A percentile compares a stretch with the other conserved stretches of the same genome.
Evolutionary conservation across 2,329 filamentous ascomycete species (phyloP).

Genomic region (Phyllosticta citriasiana): DNA sequence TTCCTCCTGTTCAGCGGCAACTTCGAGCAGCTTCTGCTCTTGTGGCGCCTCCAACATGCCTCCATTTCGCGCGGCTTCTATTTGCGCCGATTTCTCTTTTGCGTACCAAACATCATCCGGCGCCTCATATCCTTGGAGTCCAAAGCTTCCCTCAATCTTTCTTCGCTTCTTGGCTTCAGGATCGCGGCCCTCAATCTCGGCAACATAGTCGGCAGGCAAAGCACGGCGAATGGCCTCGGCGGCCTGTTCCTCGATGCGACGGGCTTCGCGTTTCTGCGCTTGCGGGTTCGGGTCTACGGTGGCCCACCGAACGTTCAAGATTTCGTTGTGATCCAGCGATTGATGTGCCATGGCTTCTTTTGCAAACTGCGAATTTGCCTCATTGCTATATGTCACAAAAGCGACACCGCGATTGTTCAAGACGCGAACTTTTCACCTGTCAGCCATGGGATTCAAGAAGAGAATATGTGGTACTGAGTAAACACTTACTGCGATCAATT

Average conservation of each 20-base stretch:
- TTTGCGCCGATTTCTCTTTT: slow-evolving; percentile 57
- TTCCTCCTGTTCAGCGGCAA: slow-evolving; percentile 30
- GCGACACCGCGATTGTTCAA: slow-evolving; percentile 82
- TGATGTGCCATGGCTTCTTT: slow-evolving; percentile 94
- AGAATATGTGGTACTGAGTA: background rate
- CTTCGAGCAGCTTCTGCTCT: slow-evolving; percentile 38
- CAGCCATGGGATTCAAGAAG: background rate
- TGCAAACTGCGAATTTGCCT: slow-evolving; percentile 39
- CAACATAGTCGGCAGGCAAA: slow-evolving; percentile 79
- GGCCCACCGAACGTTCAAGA: slow-evolving; percentile 94
- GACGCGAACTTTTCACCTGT: slow-evolving; percentile 49
- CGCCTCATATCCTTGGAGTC: slow-evolving; percentile 82
- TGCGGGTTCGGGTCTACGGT: slow-evolving; percentile 93
- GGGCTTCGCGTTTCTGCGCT: slow-evolving; percentile 83
- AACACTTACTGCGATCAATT: slow-evolving; percentile 57
- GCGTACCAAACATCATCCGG: slow-evolving; percentile 92
- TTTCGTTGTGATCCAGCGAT: slow-evolving; percentile 78
- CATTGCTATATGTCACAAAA: slow-evolving; percentile 89
- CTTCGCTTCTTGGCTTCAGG: slow-evolving; percentile 78
- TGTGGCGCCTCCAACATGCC: slow-evolving; percentile 50
- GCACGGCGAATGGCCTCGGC: slow-evolving; percentile 86
- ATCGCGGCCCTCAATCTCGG: slow-evolving; percentile 86
- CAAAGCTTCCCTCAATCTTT: slow-evolving; percentile 82
- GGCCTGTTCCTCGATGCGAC: slow-evolving; percentile 86
- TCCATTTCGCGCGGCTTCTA: slow-evolving; percentile 55